Evolutionary conservation across 768 basidiomycete species (phyloP), one percentile per base, ranked within the genome.

Genomic region (Suillus occidentalis): DNA sequence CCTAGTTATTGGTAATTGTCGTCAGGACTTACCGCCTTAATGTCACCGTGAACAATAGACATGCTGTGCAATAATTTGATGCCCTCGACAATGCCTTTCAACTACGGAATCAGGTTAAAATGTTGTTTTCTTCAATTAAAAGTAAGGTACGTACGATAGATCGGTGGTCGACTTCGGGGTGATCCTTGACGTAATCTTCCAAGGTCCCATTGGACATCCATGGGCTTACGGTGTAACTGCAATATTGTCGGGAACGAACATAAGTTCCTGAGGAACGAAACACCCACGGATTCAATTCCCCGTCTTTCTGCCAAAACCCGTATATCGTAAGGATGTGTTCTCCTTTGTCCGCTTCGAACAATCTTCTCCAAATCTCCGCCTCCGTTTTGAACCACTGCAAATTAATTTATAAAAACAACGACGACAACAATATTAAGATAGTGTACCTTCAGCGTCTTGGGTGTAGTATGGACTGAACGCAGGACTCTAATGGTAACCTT

Each of bases 401-500:
- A 59, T 31, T 0, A 13, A 28, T 28, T 59, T 20, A 18, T 3
- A 31, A 31, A 31, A 31, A 31, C 31, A 67, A 14, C 36, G 61
- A 39, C 20, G 53, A 14, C 56, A 56, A 16, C 37, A 10, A 53
- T 16, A 20, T 28, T 3, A 31, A 3, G 25, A 42, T 20, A 13
- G 10, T 20, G 25, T 69, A 85, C 85, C 63, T 79, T 72, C 34
- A 80, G 65, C 66, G 80, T 83, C 39, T 78, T 75, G 3, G 84
- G 84, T 61, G 81, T 78, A 34, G 80, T 78, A 59, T 82, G 77
- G 56, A 85, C 80, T 10, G 84, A 81, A 37, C 86, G 82, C 36
- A 87, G 73, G 10, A 82, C 79, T 69, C 86, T 87, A 71, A 87
- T 83, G 2, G 84, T 83, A 7, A 87, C 86, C 65, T 84, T 85